Evolutionary conservation across 441 rosid species (phyloP), one percentile per base, ranked within the genome.

Genomic region (Adansonia rubrostipa): DNA sequence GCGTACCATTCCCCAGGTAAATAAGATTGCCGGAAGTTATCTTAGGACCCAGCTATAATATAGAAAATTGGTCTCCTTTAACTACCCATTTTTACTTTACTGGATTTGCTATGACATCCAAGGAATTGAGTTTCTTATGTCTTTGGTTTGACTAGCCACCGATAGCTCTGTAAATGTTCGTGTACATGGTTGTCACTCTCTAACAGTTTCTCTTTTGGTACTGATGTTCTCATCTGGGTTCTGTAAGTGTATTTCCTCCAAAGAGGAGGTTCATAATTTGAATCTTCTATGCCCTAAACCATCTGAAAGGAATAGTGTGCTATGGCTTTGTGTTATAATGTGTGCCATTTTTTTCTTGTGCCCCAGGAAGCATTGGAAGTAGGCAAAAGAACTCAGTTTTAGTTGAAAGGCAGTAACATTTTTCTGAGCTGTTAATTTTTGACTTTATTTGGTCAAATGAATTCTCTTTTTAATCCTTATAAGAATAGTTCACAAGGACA

Each of bases 1-100:
- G 92, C 97, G 91, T 64, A 94, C 96, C 28, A 89, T 97, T 83
- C 99, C 99, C 4, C 99, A 93, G 99, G 99, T 97, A 92, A 82
- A 61, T 70, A 48, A 79, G 75, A 75, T 76, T 75, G 71, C 57
- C 54, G 50, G 68, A 40, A 66, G 36, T 72, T 9, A n/a, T 36
- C 42, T 36, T 36, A 4, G n/a, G 50, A 11, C 65, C 28, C 51
- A 15, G 14, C 53, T 69, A 67, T 58, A 67, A 60, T 47, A 17
- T 68, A 22, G 45, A 57, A 65, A 62, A 36, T 54, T 70, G 2
- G 19, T 33, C 33, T 40, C 45, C 56, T 33, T 22, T 8, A 33
- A 64, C 17, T 57, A 45, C 3, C 61, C 77, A 9, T 63, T 58
- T 78, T 36, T 33, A 14, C 53, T 47, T 57, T 11, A 68, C n/a